Conservation (phyloP, 75 land plant species). For the Selaginella tamariscina region DNA sequence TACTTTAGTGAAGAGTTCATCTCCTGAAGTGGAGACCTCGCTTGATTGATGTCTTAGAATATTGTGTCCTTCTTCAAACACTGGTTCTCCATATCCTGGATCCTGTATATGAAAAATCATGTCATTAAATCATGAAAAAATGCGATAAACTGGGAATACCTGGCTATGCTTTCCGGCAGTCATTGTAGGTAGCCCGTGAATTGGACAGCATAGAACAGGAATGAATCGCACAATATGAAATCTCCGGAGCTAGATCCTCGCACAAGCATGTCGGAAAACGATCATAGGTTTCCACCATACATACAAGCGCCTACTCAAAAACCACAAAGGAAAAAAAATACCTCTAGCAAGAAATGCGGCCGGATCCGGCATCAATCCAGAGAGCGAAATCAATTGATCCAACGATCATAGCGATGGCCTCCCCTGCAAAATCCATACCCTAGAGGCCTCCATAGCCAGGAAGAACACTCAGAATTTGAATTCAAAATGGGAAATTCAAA, state of each 20-base stretch:
- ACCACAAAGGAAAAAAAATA: background rate
- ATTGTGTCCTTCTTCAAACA: background rate
- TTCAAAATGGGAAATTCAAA: background rate
- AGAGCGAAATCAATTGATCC: background rate
- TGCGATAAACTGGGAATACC: background rate
- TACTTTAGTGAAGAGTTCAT: no score
- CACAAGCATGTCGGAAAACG: background rate
- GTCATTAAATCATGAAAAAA: background rate
- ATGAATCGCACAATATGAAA: background rate
- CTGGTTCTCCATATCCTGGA: background rate
- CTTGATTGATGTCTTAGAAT: no score
- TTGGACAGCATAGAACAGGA: background rate
- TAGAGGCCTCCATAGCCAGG: background rate
- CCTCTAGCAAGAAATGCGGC: background rate
- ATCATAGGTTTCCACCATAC: background rate
- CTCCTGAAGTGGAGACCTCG: no score
- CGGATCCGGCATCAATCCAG: no score
- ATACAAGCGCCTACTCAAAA: no score
- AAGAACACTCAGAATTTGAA: background rate
- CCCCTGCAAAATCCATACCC: background rate
- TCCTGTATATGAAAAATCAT: background rate
- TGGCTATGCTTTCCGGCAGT: background rate
- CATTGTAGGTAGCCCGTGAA: background rate
- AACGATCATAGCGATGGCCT: background rate
- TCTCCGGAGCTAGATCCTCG: conserved; percentile 4